Percentiles rank a stretch among this genome's conserved stretches.
phyloP scores from a whole-genome alignment of 2,329 filamentous ascomycete genomes.

The Tolypocladium pustulatum region DNA sequence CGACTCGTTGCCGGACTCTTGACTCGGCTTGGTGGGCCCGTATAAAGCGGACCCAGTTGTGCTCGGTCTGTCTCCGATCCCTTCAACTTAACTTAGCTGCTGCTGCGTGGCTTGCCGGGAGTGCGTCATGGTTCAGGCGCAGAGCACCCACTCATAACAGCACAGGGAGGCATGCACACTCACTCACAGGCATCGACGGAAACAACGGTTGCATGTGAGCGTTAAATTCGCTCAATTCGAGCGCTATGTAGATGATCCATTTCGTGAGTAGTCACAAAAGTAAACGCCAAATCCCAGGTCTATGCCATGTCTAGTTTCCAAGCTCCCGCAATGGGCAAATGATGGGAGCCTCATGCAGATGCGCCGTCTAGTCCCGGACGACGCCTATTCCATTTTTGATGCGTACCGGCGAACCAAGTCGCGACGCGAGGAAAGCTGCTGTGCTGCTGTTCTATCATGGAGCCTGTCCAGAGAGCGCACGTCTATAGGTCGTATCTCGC shows the following conservation, averaged over 20 bases:
- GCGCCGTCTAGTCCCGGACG: not conserved
- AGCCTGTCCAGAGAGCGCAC: slow-evolving; percentile 1
- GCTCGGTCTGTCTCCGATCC: not conserved
- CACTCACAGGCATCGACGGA: not conserved
- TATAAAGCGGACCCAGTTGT: not conserved
- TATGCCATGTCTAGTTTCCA: not conserved
- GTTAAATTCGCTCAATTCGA: not conserved
- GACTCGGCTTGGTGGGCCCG: not conserved
- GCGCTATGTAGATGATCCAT: not conserved
- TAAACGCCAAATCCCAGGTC: not conserved
- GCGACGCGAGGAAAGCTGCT: not conserved
- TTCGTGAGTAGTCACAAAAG: not conserved
- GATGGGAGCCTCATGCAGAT: not conserved
- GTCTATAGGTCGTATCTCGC: not conserved
- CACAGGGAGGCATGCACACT: not conserved
- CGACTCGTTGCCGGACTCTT: not conserved
- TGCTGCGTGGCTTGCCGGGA: not conserved
- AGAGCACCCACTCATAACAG: not conserved
- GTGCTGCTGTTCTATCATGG: not conserved
- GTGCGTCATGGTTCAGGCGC: not conserved
- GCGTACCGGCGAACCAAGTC: not conserved
- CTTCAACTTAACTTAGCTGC: too few relatives aligned
- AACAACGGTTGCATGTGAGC: not conserved
- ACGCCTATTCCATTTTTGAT: not conserved
- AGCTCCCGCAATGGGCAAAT: not conserved